Evolutionary conservation across 2,329 filamentous ascomycete genomes (phyloP), one percentile per base, ranked within the genome.

Genomic region (Arthrobotrys musiformis): DNA sequence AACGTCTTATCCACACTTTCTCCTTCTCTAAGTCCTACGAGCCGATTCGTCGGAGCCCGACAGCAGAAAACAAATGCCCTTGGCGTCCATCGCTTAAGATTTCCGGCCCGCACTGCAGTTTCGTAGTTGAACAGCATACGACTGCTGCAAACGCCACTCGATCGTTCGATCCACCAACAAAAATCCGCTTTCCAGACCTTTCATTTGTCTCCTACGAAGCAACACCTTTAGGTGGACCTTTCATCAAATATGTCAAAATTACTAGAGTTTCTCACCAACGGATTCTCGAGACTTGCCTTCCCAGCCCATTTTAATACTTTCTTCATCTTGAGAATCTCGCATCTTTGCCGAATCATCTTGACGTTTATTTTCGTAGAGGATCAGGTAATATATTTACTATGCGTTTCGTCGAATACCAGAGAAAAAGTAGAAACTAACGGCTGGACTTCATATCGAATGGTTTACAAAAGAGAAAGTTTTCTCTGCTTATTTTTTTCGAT

Each of bases 301-400:
- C 33, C 54, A 7, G 9, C 30, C 8, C 46, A 30, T 2, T 54
- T 37, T 13, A 22, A 28, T 13, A 35, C 35, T 22, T 44, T 33
- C 5, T 33, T 52, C 15, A 40, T 40, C 3, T 56, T 40, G 48
- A 67, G 44, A 33, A 3, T 46, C 4, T 56, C 33, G 9, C 48
- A 44, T 4, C 22, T 67, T 33, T 56, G 30, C 3, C 33, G 63
- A 8, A 56, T 67, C 11, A 9, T 35, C n/a, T 46, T 67, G 4
- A 56, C 48, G 13, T 67, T 56, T 22, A 48, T 26, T 5, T 9
- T 67, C 2, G 26, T 67, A 28, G 30, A 22, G 22, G 48, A 67
- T 33, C 35, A 67, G 63, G 63, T 67, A 67, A 26, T 17, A 33
- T 54, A 50, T 50, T 30, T 54, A 9, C n/a, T 56, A n/a, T n/a